phyloP scores from a whole-genome alignment of 148 eudicot species.

The Camellia granthamiana region DNA sequence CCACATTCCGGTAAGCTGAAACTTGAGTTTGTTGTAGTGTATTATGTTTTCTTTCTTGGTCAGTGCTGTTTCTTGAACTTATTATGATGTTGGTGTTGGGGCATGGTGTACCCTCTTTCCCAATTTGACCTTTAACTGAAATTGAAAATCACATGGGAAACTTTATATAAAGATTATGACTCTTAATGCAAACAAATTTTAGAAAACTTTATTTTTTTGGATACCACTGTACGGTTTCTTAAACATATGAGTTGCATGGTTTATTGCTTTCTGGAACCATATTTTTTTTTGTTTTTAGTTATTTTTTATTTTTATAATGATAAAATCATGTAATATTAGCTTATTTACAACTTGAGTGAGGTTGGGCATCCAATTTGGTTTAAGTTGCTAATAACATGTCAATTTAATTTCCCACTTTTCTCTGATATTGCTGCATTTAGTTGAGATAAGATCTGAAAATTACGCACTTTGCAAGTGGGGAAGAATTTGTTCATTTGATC shows the following conservation, averaged over 20 bases:
- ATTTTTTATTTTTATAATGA: neutral
- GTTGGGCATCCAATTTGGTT: neutral
- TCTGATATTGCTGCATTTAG: neutral
- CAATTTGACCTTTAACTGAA: neutral
- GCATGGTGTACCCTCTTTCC: neutral
- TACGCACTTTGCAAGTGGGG: neutral
- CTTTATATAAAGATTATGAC: neutral
- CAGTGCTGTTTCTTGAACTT: neutral
- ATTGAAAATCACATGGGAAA: neutral
- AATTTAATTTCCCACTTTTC: neutral
- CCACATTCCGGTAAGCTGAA: constrained; percentile 77
- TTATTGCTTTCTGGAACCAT: neutral
- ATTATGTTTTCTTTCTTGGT: neutral
- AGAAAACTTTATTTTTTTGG: neutral
- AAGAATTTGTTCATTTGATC: neutral
- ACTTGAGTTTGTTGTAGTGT: neutral
- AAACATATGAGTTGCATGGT: neutral
- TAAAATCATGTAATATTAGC: neutral
- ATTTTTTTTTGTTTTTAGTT: neutral
- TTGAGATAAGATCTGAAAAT: constrained; percentile 5
- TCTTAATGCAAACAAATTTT: neutral
- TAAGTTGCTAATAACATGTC: neutral
- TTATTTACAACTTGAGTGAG: neutral
- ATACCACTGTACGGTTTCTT: neutral
- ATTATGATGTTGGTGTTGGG: constrained; percentile 1